These are phyloP conservation scores for Fennellomyces sp. DNA, from an alignment of 371 early-diverging fungal species.

Conservation along the genomic window DNA sequence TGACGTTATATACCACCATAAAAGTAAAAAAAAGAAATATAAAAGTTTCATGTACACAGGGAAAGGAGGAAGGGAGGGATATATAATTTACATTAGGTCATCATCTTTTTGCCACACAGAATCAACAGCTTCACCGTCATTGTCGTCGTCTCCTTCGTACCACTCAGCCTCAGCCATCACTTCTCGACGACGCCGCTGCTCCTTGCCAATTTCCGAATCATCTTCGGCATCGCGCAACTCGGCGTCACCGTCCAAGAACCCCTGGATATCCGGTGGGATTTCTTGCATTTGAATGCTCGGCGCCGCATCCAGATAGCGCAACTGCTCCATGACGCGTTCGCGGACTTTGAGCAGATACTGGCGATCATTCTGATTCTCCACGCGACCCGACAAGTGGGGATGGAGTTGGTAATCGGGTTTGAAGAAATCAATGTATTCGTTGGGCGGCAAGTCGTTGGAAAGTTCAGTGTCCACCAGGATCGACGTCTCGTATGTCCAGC, in stretches of 20 bases:
- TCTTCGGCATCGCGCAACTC: slow-evolving; percentile 58
- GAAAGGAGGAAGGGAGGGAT: not conserved
- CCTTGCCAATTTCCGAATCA: slow-evolving; percentile 57
- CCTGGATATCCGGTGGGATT: slow-evolving; percentile 81
- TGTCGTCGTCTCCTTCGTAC: slow-evolving; percentile 50
- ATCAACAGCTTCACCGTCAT: slow-evolving; percentile 44
- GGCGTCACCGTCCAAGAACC: slow-evolving; percentile 67
- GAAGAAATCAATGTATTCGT: slow-evolving; percentile 79
- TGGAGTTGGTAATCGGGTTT: slow-evolving; percentile 87
- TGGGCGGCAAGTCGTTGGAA: slow-evolving; percentile 74
- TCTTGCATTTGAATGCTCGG: slow-evolving; percentile 98
- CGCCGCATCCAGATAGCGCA: slow-evolving; percentile 87
- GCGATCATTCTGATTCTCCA: slow-evolving; percentile 91
- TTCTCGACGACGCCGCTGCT: slow-evolving; percentile 30
- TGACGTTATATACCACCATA: too few relatives aligned
- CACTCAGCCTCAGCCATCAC: slow-evolving; percentile 41
- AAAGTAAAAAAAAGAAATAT: not conserved
- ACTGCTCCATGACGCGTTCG: slow-evolving; percentile 87
- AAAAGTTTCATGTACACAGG: not conserved
- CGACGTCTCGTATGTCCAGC: slow-evolving; percentile 96
- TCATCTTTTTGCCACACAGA: slow-evolving; percentile 28
- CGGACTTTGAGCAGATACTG: slow-evolving; percentile 81
- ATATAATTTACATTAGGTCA: slow-evolving; percentile 21
- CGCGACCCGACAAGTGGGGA: slow-evolving; percentile 73
- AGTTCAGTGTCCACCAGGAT: slow-evolving; percentile 80